Evolutionary conservation across 805 yeast genomes (phyloP), one percentile per base, ranked within the genome.

Genomic region (Hanseniaspora lindneri): DNA sequence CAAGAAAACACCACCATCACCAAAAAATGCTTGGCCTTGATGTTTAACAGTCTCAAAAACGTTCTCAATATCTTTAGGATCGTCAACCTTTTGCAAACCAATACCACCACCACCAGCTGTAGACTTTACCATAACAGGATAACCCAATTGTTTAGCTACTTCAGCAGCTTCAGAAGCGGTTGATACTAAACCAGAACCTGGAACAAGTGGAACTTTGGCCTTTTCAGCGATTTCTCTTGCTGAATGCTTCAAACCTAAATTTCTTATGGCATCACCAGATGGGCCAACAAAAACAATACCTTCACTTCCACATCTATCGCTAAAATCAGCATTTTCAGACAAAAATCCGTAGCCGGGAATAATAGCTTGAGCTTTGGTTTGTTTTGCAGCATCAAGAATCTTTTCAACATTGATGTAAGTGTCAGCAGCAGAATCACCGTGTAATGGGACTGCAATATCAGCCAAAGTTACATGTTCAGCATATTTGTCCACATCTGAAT

Each of bases 51-150:
- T 80, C 58, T 77, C 83, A 66, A 86, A 89, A 13, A 88, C 94
- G 53, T 82, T 69, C 66, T 78, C 84, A 54, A 92, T 78, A 52
- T 92, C 96, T 17, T 64, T 77, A 55, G 76, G 83, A 30, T 78
- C 73, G 59, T 88, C 95, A 51, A 88, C 96, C 61, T 87, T 83
- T 65, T 89, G 96, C 56, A 89, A 70, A 54, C 98, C 98, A 60
- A 92, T 92, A 67, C 98, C 98, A 66, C 98, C 98, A 60, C 98
- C 98, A 62, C 98, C 98, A 23, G 97, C 97, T 53, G 98, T 92
- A 23, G 95, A 83, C 66, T 89, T 89, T 44, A 92, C 84, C 97
- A 89, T 89, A 29, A 89, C 77, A 25, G 97, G 97, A 58, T 85
- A 92, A 50, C 75, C 83, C 44, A 89, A 69, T 57, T 74, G 67